Evolutionary conservation across 2,329 filamentous ascomycete species (phyloP).

Genomic region (Nigrospora oryzae): DNA sequence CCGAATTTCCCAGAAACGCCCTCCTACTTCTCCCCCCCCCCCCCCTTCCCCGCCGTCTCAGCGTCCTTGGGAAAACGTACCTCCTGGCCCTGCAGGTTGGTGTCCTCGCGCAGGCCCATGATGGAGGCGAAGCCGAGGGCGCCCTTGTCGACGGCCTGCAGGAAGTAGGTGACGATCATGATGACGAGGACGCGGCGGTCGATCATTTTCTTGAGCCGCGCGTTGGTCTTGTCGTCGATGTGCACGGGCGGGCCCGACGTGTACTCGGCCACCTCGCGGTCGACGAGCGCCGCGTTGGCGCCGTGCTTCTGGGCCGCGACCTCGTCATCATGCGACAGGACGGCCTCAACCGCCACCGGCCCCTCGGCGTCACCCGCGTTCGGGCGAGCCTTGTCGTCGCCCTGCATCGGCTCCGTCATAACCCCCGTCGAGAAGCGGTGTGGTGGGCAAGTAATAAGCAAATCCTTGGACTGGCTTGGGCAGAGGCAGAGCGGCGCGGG

Average conservation of each 20-base stretch:
- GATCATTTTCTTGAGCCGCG: constrained; percentile 54
- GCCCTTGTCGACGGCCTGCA: constrained; percentile 62
- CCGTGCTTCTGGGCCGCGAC: constrained; percentile 35
- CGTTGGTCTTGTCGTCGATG: constrained; percentile 52
- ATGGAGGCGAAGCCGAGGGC: constrained; percentile 57
- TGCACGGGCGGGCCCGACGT: constrained; percentile 44
- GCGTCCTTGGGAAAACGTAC: not conserved
- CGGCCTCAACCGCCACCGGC: constrained; percentile 18
- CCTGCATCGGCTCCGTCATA: no score
- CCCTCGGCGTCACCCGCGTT: constrained; percentile 5
- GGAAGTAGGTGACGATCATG: constrained; percentile 68
- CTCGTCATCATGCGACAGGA: constrained; percentile 18
- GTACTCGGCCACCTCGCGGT: constrained; percentile 65
- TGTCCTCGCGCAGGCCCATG: constrained; percentile 49
- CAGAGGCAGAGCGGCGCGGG: no score
- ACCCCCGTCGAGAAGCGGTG: no score
- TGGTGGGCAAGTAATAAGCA: no score
- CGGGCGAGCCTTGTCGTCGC: no score
- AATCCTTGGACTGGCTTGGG: no score
- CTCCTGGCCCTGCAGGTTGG: constrained; percentile 30
- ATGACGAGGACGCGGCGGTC: constrained; percentile 59
- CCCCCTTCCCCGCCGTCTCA: not conserved
- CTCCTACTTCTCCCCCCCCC: no score
- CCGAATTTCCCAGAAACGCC: no score
- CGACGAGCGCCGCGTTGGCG: constrained; percentile 43